Percentiles rank a stretch among this genome's conserved stretches.
Evolutionary conservation across 129 eudicot genomes (phyloP).

Genomic region (Flaveria bidentis): DNA sequence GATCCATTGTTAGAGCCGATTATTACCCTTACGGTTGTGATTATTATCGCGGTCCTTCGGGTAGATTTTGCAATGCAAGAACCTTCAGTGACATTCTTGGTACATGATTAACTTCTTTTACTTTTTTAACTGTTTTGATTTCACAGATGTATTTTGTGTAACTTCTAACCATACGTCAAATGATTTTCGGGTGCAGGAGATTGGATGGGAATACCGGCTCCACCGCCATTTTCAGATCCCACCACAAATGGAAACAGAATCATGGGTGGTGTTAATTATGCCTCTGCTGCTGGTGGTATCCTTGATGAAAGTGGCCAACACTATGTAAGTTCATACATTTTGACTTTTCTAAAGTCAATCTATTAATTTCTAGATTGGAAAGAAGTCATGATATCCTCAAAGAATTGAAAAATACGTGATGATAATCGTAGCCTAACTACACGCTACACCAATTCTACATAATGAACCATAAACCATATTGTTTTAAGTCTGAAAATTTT

Average conservation of each 20-base stretch:
- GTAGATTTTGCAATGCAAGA: conserved; percentile 78
- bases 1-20: conserved; percentile 65
- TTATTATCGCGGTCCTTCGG: conserved; percentile 58
- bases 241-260: conserved; percentile 51
- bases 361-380: background rate
- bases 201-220: conserved; percentile 59
- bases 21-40: conserved; percentile 91
- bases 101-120: conserved; percentile 16
- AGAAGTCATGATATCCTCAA: background rate
- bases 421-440: background rate
- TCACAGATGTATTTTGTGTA: background rate
- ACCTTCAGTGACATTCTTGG: conserved; percentile 77
- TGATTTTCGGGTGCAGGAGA: conserved; percentile 50
- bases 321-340: conserved; percentile 49
- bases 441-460: background rate
- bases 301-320: conserved; percentile 82
- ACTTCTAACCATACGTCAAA: background rate
- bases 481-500: background rate
- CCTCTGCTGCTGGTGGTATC: conserved; percentile 93
- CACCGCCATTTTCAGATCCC: conserved; percentile 82
- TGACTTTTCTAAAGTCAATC: conserved; percentile 17
- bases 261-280: conserved; percentile 81
- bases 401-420: background rate
- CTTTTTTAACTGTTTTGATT: background rate
- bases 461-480: background rate